phyloP scores from a whole-genome alignment of 78 protist genomes.

The Dictyostelium firmibasis region DNA sequence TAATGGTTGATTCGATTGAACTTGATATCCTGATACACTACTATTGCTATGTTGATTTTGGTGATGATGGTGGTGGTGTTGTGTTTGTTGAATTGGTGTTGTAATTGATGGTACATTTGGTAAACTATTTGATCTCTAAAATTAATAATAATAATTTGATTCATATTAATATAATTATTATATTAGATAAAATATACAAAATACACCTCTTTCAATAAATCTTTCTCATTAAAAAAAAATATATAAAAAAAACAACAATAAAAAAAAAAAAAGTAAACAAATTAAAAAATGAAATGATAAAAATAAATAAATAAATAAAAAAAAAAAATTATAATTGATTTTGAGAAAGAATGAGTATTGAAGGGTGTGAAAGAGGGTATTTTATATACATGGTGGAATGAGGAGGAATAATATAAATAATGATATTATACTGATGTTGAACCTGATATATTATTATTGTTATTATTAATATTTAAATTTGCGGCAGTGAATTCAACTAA shows the following conservation, averaged over 20 bases:
- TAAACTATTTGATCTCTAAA: constrained; percentile 11
- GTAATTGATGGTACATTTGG: neutral
- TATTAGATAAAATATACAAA: neutral
- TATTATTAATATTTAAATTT: neutral
- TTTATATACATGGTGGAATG: neutral
- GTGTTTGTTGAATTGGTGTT: neutral
- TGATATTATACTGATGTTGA: constrained; percentile 31
- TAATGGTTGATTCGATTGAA: constrained; percentile 37
- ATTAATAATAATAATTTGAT: neutral
- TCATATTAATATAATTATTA: neutral
- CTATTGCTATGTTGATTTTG: neutral
- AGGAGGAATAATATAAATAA: neutral
- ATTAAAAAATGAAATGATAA: neutral
- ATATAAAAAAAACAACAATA: neutral
- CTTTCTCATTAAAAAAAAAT: neutral
- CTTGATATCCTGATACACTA: neutral
- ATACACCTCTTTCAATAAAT: neutral
- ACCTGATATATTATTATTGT: neutral
- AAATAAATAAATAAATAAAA: neutral
- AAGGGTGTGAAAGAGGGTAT: neutral
- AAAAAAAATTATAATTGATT: neutral
- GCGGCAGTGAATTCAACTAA: constrained; percentile 29
- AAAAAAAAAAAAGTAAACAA: neutral
- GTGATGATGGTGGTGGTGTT: constrained; percentile 2
- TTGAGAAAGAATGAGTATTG: neutral